Conservation (phyloP, 2,329 filamentous ascomycete species). For the Claviceps humidiphila region DNA sequence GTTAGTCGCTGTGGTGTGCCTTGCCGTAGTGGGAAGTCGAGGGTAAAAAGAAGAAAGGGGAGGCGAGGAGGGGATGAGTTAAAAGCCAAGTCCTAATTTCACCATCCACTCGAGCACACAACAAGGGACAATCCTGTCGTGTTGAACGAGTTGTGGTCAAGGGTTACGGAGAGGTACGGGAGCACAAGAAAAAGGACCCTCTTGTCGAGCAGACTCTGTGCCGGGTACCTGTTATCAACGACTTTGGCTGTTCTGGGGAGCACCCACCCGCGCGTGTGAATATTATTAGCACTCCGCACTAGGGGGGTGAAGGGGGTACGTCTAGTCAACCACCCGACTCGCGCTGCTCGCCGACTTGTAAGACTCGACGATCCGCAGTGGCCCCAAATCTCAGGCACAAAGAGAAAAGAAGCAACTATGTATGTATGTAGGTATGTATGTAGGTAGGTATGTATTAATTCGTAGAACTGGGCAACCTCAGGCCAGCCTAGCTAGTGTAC, state of each 20-base stretch:
- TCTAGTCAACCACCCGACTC: not conserved
- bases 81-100: constrained; percentile 3
- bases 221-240: constrained; percentile 7
- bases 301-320: constrained; percentile 2
- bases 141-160: constrained; percentile 2
- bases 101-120: not conserved
- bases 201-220: constrained; percentile 4
- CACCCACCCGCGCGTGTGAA: constrained; percentile 5
- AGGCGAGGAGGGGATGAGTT: constrained; percentile 8
- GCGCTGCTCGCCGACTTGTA: constrained; percentile 3
- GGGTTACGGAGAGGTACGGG: not conserved
- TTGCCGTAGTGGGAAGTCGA: constrained; percentile 4
- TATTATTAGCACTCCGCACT: constrained; percentile 5
- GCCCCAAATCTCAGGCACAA: not conserved
- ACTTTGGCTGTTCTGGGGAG: constrained; percentile 4
- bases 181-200: constrained; percentile 4
- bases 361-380: not conserved
- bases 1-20: constrained; percentile 6
- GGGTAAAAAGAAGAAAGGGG: constrained; percentile 7
- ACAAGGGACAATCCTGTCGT: constrained; percentile 8
- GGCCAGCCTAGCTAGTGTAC: no score
- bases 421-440: no score
- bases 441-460: no score
- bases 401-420: not conserved
- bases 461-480: no score